Evolutionary conservation across 805 yeast species (phyloP).

Genomic region (Starmerella tilneyi): DNA sequence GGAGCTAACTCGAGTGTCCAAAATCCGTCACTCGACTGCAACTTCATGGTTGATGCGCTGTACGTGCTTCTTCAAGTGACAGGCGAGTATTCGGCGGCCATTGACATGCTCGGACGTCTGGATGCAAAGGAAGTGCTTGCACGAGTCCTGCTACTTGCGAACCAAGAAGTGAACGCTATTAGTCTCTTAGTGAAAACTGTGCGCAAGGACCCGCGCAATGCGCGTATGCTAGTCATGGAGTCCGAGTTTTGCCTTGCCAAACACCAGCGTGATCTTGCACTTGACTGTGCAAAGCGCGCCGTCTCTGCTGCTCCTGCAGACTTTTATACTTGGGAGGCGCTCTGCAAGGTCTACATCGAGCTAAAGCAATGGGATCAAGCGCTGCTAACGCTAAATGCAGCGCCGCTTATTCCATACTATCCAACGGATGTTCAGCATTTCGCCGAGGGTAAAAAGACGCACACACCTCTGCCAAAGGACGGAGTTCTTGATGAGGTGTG

Average conservation of each 20-base stretch:
- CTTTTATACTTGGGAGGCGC: conserved; percentile 58
- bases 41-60: conserved; percentile 68
- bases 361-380: conserved; percentile 49
- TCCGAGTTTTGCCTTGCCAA: conserved; percentile 52
- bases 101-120: conserved; percentile 48
- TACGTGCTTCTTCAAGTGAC: conserved; percentile 54
- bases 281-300: conserved; percentile 48
- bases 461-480: conserved; percentile 44
- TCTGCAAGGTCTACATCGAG: conserved; percentile 52
- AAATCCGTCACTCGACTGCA: conserved; percentile 50
- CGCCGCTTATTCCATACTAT: conserved; percentile 53
- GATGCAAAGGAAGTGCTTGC: conserved; percentile 42
- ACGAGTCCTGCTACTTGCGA: conserved; percentile 34
- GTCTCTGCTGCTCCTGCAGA: conserved; percentile 65
- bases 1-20: conserved; percentile 65
- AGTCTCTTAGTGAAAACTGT: conserved; percentile 36
- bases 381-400: conserved; percentile 55
- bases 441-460: conserved; percentile 37
- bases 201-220: conserved; percentile 41
- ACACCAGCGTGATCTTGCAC: conserved; percentile 45
- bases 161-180: conserved; percentile 43
- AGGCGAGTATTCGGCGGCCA: conserved; percentile 50
- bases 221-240: conserved; percentile 51
- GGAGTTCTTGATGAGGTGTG: conserved; percentile 45
- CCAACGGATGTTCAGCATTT: conserved; percentile 40